Percentiles rank a stretch among this genome's conserved stretches.
Evolutionary conservation across 2,329 filamentous ascomycete genomes (phyloP).

Genomic region (Aspergillus sp.): DNA sequence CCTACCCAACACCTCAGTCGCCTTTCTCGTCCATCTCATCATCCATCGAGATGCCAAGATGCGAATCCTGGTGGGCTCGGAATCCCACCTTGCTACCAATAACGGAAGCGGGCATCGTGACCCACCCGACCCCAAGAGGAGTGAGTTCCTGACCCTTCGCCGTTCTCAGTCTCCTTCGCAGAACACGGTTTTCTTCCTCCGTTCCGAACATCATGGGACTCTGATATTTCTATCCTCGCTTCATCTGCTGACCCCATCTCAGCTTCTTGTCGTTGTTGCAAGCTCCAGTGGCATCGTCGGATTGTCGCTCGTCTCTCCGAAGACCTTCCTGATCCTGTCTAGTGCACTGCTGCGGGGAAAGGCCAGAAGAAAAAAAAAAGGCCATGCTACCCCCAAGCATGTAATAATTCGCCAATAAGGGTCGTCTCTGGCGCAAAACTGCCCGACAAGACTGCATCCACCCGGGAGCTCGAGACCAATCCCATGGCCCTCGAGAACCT

Average conservation of each 20-base stretch:
- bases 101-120: background rate
- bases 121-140: background rate
- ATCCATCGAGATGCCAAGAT: background rate
- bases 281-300: background rate
- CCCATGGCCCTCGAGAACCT: background rate
- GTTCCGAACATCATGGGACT: background rate
- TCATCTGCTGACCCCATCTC: too few species aligned
- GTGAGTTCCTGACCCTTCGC: background rate
- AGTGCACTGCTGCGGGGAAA: constrained; percentile 4
- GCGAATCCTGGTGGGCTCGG: background rate
- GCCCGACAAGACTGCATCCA: background rate
- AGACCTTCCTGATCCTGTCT: constrained; percentile 17
- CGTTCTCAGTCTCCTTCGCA: background rate
- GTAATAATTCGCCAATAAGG: constrained; percentile 1
- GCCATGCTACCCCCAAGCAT: background rate
- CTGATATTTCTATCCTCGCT: background rate
- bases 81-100: background rate
- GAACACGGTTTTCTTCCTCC: background rate
- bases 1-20: too few species aligned
- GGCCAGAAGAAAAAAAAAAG: background rate
- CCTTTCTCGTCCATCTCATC: too few species aligned
- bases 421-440: background rate
- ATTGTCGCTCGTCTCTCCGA: constrained; percentile 2
- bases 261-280: background rate
- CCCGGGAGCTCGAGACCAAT: background rate